Evolutionary conservation across 306 rosid species (phyloP), one percentile per base, ranked within the genome.

Genomic region (Cucurbita ficifolia): DNA sequence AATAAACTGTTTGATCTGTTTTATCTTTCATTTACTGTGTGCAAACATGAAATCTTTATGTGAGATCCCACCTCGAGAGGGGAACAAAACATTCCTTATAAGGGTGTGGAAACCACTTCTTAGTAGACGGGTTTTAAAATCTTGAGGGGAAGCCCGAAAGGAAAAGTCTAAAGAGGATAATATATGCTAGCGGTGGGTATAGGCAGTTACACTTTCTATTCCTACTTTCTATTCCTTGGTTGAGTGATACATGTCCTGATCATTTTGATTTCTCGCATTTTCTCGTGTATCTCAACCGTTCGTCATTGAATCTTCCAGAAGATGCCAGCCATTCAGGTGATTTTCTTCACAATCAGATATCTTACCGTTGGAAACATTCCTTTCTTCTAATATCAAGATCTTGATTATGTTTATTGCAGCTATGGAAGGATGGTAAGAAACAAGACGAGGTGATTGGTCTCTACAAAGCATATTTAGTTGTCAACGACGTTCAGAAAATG

Each of bases 321-420:
- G 82, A 92, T 92, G 98, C 98, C 98, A 72, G 86, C 91, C n/a
- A 82, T 92, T 82, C 96, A 92, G 92, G 96, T 90, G 87, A 83
- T 76, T 70, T 49, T 57, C 64, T 36, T 55, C 14, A 38, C 51
- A 21, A 58, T 78, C 61, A n/a, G 55, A 69, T 65, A 59, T 77
- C 55, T 60, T 53, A 35, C 14, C 40, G 55, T 72, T 29, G 6
- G 59, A 42, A 40, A 10, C 54, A 7, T 13, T 21, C 12, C n/a
- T 55, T 40, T 70, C 48, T 77, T 14, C 48, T 19, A 12, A 70
- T 61, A 49, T 40, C 50, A 51, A 69, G 73, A 63, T 64, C 35
- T 18, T 21, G 21, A 14, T 33, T 29, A 1, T 35, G 38, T 48
- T 12, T 62, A 73, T 84, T 79, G 73, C 96, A 92, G 96, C 83